Percentiles rank a stretch among this genome's conserved stretches.
phyloP scores from a whole-genome alignment of 1,284 basidiomycete species.

The Kalmanozyma brasiliensis region DNA sequence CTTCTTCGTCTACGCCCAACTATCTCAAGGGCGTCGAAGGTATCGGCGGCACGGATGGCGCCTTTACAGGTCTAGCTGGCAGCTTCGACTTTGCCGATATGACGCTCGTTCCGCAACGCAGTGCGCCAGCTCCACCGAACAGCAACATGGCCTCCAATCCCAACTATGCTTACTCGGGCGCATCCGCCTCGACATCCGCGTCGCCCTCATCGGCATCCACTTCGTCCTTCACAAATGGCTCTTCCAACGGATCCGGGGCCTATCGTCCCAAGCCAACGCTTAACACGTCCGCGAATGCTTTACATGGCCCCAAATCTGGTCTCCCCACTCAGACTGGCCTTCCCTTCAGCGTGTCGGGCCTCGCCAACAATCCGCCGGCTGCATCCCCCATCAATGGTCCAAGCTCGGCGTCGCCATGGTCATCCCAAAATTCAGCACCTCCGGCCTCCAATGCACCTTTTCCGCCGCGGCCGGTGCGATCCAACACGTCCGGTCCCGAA shows the following conservation, averaged over 20 bases:
- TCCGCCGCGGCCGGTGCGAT: constrained; percentile 47
- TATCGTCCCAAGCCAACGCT: constrained; percentile 41
- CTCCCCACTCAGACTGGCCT: constrained; percentile 31
- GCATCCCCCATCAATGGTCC: constrained; percentile 25
- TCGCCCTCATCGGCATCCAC: constrained; percentile 14
- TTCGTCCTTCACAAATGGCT: constrained; percentile 25
- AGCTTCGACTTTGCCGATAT: constrained; percentile 45
- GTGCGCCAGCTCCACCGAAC: constrained; percentile 55
- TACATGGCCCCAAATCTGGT: constrained; percentile 25
- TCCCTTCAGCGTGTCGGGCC: constrained; percentile 27
- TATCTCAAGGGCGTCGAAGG: constrained; percentile 40
- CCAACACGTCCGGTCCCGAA: constrained; percentile 48
- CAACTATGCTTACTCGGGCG: constrained; percentile 6
- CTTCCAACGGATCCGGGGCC: constrained; percentile 18
- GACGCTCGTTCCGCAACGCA: constrained; percentile 58
- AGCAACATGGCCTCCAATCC: constrained; percentile 15
- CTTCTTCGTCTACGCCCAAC: constrained; percentile 32
- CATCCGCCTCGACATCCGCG: constrained; percentile 16
- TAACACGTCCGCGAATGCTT: constrained; percentile 22
- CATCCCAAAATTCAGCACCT: constrained; percentile 11
- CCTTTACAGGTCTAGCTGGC: constrained; percentile 28
- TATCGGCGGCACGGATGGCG: constrained; percentile 29
- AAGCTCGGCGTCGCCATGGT: constrained; percentile 32
- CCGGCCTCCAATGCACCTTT: constrained; percentile 15
- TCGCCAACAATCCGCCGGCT: constrained; percentile 21